Evolutionary conservation across 148 eudicot genomes (phyloP), one percentile per base, ranked within the genome.

Genomic region (Rhododendron ovatum): DNA sequence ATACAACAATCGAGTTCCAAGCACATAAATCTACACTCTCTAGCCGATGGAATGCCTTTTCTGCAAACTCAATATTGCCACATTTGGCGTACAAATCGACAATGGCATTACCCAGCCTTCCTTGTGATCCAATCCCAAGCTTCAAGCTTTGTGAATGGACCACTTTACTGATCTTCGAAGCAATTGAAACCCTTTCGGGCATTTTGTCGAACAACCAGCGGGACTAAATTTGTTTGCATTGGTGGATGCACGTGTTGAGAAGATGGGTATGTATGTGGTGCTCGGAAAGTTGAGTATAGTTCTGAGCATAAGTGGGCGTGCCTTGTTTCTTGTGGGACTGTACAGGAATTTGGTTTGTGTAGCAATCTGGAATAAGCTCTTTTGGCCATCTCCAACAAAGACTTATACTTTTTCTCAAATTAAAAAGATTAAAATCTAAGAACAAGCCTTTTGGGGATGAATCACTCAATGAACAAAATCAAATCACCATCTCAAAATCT

Each of bases 61-160:
- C 85, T 0, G 95, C 90, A 53, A 89, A 94, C 57, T 51, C 90
- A 86, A 82, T 8, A 89, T 89, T 84, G 17, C 96, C 96, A 89
- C 97, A 96, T 83, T 96, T 96, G n/a, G 94, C 93, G 81, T 96
- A 95, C 86, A 94, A 95, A 92, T 95, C 98, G 14, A 96, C 81
- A 85, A 96, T 86, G 59, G 93, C 92, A 91, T 89, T 93, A 26
- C 92, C 98, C 83, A 96, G 76, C 73, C 87, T 80, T 65, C 93
- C 95, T 77, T 88, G 67, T n/a, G 89, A 89, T 17, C 88, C 88
- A 84, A 91, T 81, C 78, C 95, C 95, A 74, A 87, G 83, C 59
- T 86, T 93, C 77, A 96, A 82, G 84, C 93, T 93, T 13, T 85
- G 90, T 22, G 91, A 89, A 85, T 96, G 98, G 69, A 95, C 85